Percentiles rank a stretch among this genome's conserved stretches.
Conservation (phyloP, 257 asterid species). For the Plectranthus barbatus region DNA sequence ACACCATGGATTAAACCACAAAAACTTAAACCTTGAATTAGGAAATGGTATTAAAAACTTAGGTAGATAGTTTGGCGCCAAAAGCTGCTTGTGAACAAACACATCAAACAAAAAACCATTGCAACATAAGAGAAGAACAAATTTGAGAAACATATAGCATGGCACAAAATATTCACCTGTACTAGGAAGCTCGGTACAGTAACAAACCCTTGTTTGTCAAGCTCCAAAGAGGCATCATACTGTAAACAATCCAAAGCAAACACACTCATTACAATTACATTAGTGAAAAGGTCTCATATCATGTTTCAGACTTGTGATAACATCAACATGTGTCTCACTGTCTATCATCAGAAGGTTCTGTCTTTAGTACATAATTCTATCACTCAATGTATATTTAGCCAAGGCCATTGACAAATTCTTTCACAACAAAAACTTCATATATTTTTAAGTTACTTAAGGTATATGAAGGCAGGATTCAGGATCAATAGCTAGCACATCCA, state of each 20-base stretch:
- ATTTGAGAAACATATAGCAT: not conserved
- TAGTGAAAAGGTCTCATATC: not conserved
- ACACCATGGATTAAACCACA: not conserved
- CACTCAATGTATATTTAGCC: not conserved
- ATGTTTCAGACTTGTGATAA: not conserved
- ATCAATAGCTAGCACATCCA: not conserved
- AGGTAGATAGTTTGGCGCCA: not conserved
- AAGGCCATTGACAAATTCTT: not conserved
- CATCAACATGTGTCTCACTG: not conserved
- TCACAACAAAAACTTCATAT: not conserved
- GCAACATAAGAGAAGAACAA: not conserved
- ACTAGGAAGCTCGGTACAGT: slow-evolving; percentile 57
- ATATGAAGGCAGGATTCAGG: not conserved
- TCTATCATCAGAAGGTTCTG: not conserved
- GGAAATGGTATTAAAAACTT: not conserved
- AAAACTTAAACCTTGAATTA: not conserved
- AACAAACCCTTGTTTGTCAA: slow-evolving; percentile 62
- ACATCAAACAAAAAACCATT: not conserved
- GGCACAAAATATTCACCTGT: slow-evolving; percentile 35
- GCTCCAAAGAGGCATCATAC: slow-evolving; percentile 81
- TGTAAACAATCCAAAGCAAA: slow-evolving; percentile 25
- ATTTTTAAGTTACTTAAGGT: not conserved
- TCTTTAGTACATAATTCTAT: not conserved
- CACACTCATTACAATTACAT: slow-evolving; percentile 8
- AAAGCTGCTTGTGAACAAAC: not conserved